Base-by-base conservation (phyloP, 352 stramenopile genomes). In the Globisporangium carolinianum region DNA sequence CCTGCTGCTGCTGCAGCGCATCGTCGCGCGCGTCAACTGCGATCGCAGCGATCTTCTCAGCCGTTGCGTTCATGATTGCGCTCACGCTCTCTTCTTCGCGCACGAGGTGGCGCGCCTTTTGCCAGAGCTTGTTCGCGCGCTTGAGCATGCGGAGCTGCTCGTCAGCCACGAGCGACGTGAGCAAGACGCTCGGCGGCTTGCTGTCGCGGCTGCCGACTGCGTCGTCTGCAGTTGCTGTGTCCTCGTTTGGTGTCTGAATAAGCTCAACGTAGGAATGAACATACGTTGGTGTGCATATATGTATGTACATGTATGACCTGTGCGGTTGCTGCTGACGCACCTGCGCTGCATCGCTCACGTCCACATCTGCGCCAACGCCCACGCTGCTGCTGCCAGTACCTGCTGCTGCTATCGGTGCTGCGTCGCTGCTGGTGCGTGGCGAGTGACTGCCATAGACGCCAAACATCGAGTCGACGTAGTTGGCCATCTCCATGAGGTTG, bases 401-500 rank as follows among this genome's bases (percentile, higher is more conserved):
- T 32, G n/a, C 5, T 55, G 47, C 8, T n/a, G 6, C 38, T 4
- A 14, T 17, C 6, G 48, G n/a, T 36, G 17, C 41, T 42, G 43
- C 32, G 18, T 14, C 38, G 35, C 18, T 59, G 6, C 12, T 24
- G n/a, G 15, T n/a, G 10, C 18, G 17, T 36, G 47, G 47, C 3
- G 41, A 11, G 50, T 12, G 58, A 32, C 72, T 80, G 50, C 75
- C 73, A 68, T 90, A 92, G 46, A 92, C 79, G 24, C 82, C 78
- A 60, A 86, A 92, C 55, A 80, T 71, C 45, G 79, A 71, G 67
- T 92, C 82, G 50, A 90, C 76, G 55, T 90, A 92, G 51, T 84
- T 72, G 36, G 82, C 77, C 82, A 92, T 92, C 47, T 92, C 82
- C 65, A 92, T 76, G 38, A 92, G 57, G 48, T 90, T 80, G 35